These are phyloP conservation scores for Crithidia expoeki DNA, from an alignment of 208 protist genomes.

Conservation along the genomic window DNA sequence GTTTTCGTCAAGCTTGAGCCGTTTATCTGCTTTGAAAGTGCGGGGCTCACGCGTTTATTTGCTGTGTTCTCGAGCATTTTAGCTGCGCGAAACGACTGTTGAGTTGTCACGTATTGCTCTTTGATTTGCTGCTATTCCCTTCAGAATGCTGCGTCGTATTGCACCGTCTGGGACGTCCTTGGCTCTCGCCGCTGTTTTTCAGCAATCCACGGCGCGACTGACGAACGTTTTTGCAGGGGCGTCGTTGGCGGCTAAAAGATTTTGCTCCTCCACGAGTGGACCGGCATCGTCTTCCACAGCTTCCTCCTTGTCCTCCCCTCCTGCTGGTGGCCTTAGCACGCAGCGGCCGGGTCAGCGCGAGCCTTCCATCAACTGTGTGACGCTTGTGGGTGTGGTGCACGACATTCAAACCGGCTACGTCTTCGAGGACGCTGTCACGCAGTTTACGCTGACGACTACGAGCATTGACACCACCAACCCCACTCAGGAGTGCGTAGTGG, in stretches of 20 bases:
- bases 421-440: constrained; percentile 90
- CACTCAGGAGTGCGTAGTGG: constrained; percentile 78
- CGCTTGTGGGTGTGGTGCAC: constrained; percentile 90
- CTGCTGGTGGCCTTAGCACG: constrained; percentile 9
- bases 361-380: constrained; percentile 85
- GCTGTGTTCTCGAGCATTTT: too few relatives aligned
- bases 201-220: too few relatives aligned
- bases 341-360: constrained; percentile 25
- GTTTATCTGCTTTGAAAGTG: too few relatives aligned
- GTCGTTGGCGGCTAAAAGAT: background rate
- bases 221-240: background rate
- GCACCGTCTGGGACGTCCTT: too few relatives aligned
- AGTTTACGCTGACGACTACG: constrained; percentile 92
- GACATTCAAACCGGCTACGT: constrained; percentile 91
- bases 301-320: background rate
- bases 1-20: too few relatives aligned
- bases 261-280: constrained; percentile 24
- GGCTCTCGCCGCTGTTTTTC: too few relatives aligned
- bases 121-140: too few relatives aligned
- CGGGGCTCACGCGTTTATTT: too few relatives aligned
- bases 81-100: too few relatives aligned
- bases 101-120: too few relatives aligned
- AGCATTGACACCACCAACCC: constrained; percentile 82
- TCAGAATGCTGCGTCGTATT: too few relatives aligned
- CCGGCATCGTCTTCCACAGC: too few relatives aligned